Evolutionary conservation across 2,329 filamentous ascomycete genomes (phyloP), one percentile per base, ranked within the genome.

Genomic region (Clarireedia paspali): DNA sequence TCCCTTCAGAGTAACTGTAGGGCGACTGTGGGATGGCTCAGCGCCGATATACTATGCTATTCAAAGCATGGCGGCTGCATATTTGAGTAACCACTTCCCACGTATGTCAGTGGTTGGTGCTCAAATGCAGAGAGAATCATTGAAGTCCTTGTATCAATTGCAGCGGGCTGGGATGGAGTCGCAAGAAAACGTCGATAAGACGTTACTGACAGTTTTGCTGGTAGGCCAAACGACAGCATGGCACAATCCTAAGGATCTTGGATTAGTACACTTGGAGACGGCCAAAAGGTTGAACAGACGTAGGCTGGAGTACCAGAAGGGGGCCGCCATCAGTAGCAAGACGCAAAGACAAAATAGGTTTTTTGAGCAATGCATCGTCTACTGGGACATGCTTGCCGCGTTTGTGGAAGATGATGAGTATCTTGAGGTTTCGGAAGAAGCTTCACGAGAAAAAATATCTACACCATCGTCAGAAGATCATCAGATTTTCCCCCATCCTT

Each of bases 1-100:
- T 61, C 80, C 81, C 0, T 84, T 84, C 60, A 73, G 82, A 39
- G 79, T 77, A 1, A 79, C 80, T 0, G 79, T 84, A 12, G 76
- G 75, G 4, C 76, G 77, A 23, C 72, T 83, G 2, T 84, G 80
- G 75, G 73, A 78, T 42, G 76, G 75, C n/a, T 82, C 79, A 0
- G 71, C 77, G 17, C 79, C 80, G 0, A 79, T 84, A 50, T 81
- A 79, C 62, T 81, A 78, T 47, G 80, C 80, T 2, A 81, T 84
- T 47, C 81, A 84, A 61, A 83, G 81, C 60, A 85, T 84, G 81
- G 79, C 81, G 1, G 80, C 81, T 7, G 81, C 81, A 3, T 81
- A 81, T 20, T 70, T 84, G 0, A 77, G 80, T 0, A 80, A 82
- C 63, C 73, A 80, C 54, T 81, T 80, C 55, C 80, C 75, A 4